Evolutionary conservation across 192 early-diverging fungal genomes (phyloP).

Genomic region (Tieghemiomyces parasiticus): DNA sequence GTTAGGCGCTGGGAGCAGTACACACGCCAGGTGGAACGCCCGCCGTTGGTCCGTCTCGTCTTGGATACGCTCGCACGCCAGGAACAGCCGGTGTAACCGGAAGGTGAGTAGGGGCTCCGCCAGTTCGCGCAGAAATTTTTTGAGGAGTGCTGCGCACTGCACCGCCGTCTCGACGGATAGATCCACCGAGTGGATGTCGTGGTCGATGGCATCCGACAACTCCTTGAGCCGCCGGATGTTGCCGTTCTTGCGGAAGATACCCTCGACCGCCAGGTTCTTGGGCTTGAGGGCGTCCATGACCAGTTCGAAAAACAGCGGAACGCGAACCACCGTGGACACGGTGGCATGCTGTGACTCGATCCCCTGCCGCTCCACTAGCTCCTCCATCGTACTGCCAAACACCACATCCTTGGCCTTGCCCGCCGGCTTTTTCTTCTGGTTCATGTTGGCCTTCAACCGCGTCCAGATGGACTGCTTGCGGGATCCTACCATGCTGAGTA

Average conservation of each 20-base stretch:
- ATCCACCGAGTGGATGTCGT: slow-evolving; percentile 56
- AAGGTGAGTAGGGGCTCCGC: slow-evolving; percentile 91
- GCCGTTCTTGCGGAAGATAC: slow-evolving; percentile 96
- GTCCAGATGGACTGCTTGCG: slow-evolving; percentile 73
- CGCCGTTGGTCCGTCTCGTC: slow-evolving; percentile 35
- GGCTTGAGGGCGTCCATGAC: slow-evolving; percentile 59
- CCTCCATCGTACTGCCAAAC: slow-evolving; percentile 82
- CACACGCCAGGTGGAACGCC: slow-evolving; percentile 64
- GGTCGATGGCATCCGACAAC: slow-evolving; percentile 69
- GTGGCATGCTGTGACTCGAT: slow-evolving; percentile 59
- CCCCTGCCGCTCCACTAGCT: slow-evolving; percentile 67
- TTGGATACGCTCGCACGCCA: slow-evolving; percentile 55
- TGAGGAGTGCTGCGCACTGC: slow-evolving; percentile 87
- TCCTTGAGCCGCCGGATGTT: slow-evolving; percentile 87
- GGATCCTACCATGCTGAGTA: slow-evolving; percentile 59
- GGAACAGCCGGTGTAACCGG: slow-evolving; percentile 73
- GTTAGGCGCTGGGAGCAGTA: slow-evolving; percentile 79
- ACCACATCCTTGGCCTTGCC: slow-evolving; percentile 14
- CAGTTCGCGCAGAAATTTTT: slow-evolving; percentile 91
- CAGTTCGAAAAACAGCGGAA: slow-evolving; percentile 77
- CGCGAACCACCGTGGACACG: slow-evolving; percentile 46
- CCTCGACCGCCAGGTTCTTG: slow-evolving; percentile 70
- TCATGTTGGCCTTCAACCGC: slow-evolving; percentile 42
- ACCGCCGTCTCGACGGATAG: slow-evolving; percentile 61
- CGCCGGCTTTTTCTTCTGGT: slow-evolving; percentile 31